These are phyloP conservation scores for Phytophthora sansomeana DNA, from an alignment of 352 stramenopile species.

Conservation along the genomic window DNA sequence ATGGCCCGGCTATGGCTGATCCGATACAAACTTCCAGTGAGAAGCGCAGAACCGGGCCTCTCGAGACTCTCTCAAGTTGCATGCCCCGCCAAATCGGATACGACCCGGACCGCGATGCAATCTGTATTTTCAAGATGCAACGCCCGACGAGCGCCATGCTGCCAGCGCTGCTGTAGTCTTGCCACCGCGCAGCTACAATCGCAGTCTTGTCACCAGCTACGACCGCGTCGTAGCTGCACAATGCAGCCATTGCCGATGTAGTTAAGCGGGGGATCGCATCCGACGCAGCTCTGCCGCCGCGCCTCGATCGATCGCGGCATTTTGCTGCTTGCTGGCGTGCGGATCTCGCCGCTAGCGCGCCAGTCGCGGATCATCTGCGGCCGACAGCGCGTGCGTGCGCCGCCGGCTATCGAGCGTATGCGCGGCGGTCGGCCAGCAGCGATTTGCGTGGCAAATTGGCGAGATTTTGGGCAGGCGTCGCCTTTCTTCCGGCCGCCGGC, in stretches of 20 bases:
- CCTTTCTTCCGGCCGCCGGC: constrained; percentile 11
- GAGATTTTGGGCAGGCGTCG: constrained; percentile 22
- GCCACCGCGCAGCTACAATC: background rate
- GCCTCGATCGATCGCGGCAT: background rate
- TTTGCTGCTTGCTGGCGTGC: constrained; percentile 22
- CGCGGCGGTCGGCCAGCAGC: constrained; percentile 8
- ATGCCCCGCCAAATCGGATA: background rate
- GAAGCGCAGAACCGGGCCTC: background rate
- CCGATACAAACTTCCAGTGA: background rate
- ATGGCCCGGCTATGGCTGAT: constrained; percentile 5
- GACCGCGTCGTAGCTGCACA: too few relatives aligned
- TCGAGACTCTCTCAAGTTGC: background rate
- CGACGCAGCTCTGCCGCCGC: background rate
- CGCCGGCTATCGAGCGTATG: constrained; percentile 37
- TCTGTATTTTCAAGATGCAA: background rate
- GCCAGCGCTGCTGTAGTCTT: background rate
- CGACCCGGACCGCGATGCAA: background rate
- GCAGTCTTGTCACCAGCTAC: too few relatives aligned
- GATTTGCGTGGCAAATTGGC: constrained; percentile 45
- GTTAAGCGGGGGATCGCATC: background rate
- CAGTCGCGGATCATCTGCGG: constrained; percentile 45
- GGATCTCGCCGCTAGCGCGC: constrained; percentile 35
- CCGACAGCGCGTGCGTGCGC: constrained; percentile 42
- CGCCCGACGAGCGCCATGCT: background rate
- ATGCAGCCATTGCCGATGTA: background rate